phyloP scores from a whole-genome alignment of 78 protist genomes.

The Dictyostelium discoideum region dicty_2.7 NC_007090.3:3989001-3989500 shows the following conservation, averaged over 20 bases:
- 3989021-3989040: constrained; percentile 40
- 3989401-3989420: neutral
- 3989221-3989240: neutral
- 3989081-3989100: constrained; percentile 1
- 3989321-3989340: too few species aligned
- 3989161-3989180: too few species aligned
- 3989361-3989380: too few species aligned
- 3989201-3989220: too few species aligned
- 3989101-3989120: neutral
- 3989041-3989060: constrained; percentile 33
- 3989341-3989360: too few species aligned
- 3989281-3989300: too few species aligned
- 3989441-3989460: too few species aligned
- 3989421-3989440: neutral
- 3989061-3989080: neutral
- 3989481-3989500: neutral
- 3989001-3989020: constrained; percentile 51
- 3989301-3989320: too few species aligned
- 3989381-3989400: too few species aligned
- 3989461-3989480: neutral
- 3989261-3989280: too few species aligned
- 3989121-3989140: neutral
- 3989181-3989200: neutral
- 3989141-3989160: neutral
- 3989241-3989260: too few species aligned